Conservation (phyloP, 805 yeast genomes). For the Wickerhamiella lipophila region DNA sequence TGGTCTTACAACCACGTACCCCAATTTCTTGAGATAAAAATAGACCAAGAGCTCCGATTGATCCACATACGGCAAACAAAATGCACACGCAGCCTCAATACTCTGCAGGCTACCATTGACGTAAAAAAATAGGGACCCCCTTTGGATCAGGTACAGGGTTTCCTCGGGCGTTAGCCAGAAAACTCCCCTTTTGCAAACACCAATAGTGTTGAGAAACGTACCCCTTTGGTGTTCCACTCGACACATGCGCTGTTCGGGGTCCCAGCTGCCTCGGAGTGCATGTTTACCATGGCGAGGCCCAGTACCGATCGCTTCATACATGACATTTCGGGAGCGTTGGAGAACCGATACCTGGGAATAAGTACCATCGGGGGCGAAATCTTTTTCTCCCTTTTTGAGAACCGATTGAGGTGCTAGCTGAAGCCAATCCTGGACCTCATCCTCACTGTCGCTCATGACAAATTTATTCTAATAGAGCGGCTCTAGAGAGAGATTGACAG, state of each 20-base stretch:
- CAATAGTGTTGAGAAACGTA: constrained; percentile 59
- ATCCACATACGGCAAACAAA: constrained; percentile 27
- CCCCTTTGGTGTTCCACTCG: constrained; percentile 48
- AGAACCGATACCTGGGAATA: constrained; percentile 37
- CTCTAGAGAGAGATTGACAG: no score
- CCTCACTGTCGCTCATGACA: constrained; percentile 23
- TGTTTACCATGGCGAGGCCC: constrained; percentile 35
- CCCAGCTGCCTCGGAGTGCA: constrained; percentile 41
- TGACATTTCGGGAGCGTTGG: constrained; percentile 45
- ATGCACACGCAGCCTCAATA: constrained; percentile 50
- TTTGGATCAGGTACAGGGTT: constrained; percentile 60
- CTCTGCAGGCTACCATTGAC: constrained; percentile 35
- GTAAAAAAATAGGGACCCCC: constrained; percentile 52
- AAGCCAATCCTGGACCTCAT: constrained; percentile 34
- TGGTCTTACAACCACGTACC: constrained; percentile 45
- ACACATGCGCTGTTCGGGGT: constrained; percentile 27
- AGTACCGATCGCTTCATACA: constrained; percentile 51
- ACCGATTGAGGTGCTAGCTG: constrained; percentile 20
- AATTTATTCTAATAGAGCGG: not conserved
- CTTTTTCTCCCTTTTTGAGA: constrained; percentile 65
- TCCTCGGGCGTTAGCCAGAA: constrained; percentile 54
- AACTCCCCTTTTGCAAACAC: constrained; percentile 40
- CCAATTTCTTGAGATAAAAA: constrained; percentile 61
- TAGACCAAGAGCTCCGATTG: constrained; percentile 39
- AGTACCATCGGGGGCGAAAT: constrained; percentile 73